Conservation (phyloP, 2,329 filamentous ascomycete species). For the Fusarium sp. region DNA sequence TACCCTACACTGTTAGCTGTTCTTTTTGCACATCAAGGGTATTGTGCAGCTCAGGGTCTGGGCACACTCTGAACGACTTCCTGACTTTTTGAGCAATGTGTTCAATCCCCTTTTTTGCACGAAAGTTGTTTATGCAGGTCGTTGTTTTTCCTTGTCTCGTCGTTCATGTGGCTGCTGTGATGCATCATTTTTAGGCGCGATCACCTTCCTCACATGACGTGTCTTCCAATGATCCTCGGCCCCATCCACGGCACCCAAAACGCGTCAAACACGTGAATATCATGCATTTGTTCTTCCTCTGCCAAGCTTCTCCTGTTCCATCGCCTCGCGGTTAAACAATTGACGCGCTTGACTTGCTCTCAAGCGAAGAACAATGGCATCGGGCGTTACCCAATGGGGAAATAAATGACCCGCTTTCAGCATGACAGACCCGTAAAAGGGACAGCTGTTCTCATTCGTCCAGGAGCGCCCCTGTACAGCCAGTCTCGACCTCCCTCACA, state of each 20-base stretch:
- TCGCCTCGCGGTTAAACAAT: background rate
- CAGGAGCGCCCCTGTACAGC: conserved; percentile 28
- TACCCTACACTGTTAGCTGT: background rate
- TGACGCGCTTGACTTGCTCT: background rate
- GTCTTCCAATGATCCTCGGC: background rate
- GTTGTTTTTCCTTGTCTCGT: background rate
- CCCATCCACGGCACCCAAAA: background rate
- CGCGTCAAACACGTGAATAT: background rate
- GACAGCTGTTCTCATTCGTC: conserved; percentile 36
- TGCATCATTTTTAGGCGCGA: background rate
- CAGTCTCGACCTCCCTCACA: conserved; percentile 23
- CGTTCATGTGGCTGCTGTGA: background rate
- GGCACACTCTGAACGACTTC: background rate
- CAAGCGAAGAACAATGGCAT: background rate
- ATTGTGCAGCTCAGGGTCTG: background rate
- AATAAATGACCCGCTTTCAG: background rate
- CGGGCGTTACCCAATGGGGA: conserved; percentile 5
- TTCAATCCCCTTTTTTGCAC: background rate
- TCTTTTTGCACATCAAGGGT: background rate
- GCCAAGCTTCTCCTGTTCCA: background rate
- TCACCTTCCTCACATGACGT: background rate
- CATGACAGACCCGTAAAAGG: conserved; percentile 31
- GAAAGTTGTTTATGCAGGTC: background rate
- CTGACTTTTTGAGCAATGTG: background rate
- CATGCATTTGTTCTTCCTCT: background rate